Conservation (phyloP, 1,139 yeast genomes). For the Protomyces gravidus region DNA sequence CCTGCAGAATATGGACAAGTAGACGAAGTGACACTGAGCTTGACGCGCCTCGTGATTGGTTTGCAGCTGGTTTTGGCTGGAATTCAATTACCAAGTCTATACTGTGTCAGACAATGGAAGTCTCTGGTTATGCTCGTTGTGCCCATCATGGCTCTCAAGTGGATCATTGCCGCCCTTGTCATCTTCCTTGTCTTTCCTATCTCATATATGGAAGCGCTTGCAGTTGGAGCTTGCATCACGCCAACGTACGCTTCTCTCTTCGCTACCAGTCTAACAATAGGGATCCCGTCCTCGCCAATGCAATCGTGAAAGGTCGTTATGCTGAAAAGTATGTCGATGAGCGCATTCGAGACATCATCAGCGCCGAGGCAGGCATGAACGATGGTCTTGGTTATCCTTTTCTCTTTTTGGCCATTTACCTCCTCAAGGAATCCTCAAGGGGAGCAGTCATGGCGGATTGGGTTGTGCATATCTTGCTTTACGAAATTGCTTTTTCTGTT, state of each 20-base stretch:
- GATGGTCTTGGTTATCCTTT: conserved; percentile 47
- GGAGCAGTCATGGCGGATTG: conserved; percentile 40
- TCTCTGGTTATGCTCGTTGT: conserved; percentile 42
- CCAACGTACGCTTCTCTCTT: neutral
- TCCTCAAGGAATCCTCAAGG: conserved; percentile 38
- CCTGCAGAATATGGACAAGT: conserved; percentile 36
- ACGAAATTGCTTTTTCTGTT: conserved; percentile 42
- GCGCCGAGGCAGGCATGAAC: conserved; percentile 46
- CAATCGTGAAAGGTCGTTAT: conserved; percentile 46
- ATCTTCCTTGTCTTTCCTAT: conserved; percentile 42
- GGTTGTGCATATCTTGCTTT: conserved; percentile 42
- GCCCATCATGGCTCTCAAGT: conserved; percentile 46
- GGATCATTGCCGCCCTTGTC: conserved; percentile 44
- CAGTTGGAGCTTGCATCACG: conserved; percentile 18
- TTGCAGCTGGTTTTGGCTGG: conserved; percentile 46
- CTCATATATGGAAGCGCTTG: conserved; percentile 14
- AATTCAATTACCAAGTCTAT: conserved; percentile 46
- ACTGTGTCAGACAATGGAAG: conserved; percentile 40
- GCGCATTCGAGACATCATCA: conserved; percentile 39
- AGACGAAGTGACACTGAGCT: conserved; percentile 38
- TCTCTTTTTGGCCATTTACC: conserved; percentile 41
- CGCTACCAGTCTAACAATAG: conserved; percentile 44
- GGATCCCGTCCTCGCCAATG: conserved; percentile 47
- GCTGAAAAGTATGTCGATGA: conserved; percentile 43
- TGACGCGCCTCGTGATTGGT: conserved; percentile 45